Evolutionary conservation across 2,329 filamentous ascomycete genomes (phyloP).

Genomic region (Ophiostoma triangulosporum): DNA sequence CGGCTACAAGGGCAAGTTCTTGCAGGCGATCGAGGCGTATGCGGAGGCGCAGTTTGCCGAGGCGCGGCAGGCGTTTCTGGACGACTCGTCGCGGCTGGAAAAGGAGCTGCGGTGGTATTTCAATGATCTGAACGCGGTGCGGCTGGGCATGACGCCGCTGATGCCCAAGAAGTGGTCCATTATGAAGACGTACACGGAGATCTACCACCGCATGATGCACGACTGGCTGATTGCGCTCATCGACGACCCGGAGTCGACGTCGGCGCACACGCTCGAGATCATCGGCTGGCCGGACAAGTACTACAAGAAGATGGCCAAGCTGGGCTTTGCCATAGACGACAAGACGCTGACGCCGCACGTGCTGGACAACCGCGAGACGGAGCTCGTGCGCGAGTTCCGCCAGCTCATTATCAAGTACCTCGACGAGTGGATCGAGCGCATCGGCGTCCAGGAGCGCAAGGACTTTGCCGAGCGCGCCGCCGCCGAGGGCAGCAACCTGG

Average conservation of each 20-base stretch:
- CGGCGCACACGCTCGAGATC: slow-evolving; percentile 78
- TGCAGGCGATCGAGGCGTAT: slow-evolving; percentile 62
- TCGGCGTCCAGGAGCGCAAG: slow-evolving; percentile 68
- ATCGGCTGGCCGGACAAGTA: slow-evolving; percentile 94
- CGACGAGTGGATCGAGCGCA: slow-evolving; percentile 95
- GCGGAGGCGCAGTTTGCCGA: slow-evolving; percentile 62
- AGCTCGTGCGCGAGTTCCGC: slow-evolving; percentile 86
- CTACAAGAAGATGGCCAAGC: slow-evolving; percentile 86
- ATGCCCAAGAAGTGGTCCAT: slow-evolving; percentile 98
- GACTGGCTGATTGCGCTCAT: slow-evolving; percentile 76
- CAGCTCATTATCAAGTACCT: slow-evolving; percentile 90
- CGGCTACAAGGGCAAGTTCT: slow-evolving; percentile 93
- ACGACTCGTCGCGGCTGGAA: slow-evolving; percentile 69
- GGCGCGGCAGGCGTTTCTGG: slow-evolving; percentile 61
- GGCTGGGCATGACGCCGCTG: slow-evolving; percentile 77
- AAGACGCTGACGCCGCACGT: slow-evolving; percentile 57
- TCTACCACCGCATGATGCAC: slow-evolving; percentile 92
- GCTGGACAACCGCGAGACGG: slow-evolving; percentile 77
- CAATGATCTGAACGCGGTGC: slow-evolving; percentile 91
- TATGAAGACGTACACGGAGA: slow-evolving; percentile 73
- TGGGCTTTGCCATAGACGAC: slow-evolving; percentile 66
- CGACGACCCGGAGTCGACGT: slow-evolving; percentile 71
- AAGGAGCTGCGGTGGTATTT: slow-evolving; percentile 94
- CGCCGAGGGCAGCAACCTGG: slow-evolving; percentile 60
- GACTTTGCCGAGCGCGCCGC: slow-evolving; percentile 68